Base-by-base conservation (phyloP, 345 rosid genomes). In the Arabidopsis arenosa region DNA sequence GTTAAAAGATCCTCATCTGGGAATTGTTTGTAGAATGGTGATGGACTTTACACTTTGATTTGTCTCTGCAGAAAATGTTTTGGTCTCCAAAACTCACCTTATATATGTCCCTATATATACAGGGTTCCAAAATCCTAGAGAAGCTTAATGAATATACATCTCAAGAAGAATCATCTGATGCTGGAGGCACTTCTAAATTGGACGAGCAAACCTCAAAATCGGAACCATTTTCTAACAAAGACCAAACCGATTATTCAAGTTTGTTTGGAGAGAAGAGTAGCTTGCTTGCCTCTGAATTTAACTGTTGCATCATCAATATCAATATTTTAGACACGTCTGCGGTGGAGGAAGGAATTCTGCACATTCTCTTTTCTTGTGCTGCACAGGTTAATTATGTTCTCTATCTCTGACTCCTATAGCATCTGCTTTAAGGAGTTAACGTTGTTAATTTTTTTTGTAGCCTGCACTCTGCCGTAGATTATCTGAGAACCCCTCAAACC, bases 301-400 rank as follows among this genome's bases (percentile, higher is more conserved):
- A 89, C 74, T 63, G 71, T 26, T 83, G 84, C 78, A 79, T 81
- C 82, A 75, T 89, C 47, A 83, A 79, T 75, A 72, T 87, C 72
- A 82, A 77, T 75, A 72, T 91, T 73, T 84, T 91, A 85, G 93
- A 91, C 73, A 68, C 83, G 49, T 85, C 83, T 44, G 92, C 89
- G 5, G 89, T 89, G 66, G 97, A 91, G 84, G 97, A 91, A 83
- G 97, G 92, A 72, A 80, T 89, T 83, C 82, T 91, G 65, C 93
- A 91, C 75, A 88, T 87, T 83, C 92, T 91, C 69, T 87, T 80
- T 78, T 91, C 93, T 79, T 91, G 97, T 85, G 93, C 90, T 71
- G 89, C 93, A 75, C 90, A 91, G 97, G 97, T 91, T 79, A 76
- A 82, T 76, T 85, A 32, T 81, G 73, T 63, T 79, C 75, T 51